Base-by-base conservation (phyloP, 2,329 filamentous ascomycete genomes). In the Aspergillus alliaceus region DNA sequence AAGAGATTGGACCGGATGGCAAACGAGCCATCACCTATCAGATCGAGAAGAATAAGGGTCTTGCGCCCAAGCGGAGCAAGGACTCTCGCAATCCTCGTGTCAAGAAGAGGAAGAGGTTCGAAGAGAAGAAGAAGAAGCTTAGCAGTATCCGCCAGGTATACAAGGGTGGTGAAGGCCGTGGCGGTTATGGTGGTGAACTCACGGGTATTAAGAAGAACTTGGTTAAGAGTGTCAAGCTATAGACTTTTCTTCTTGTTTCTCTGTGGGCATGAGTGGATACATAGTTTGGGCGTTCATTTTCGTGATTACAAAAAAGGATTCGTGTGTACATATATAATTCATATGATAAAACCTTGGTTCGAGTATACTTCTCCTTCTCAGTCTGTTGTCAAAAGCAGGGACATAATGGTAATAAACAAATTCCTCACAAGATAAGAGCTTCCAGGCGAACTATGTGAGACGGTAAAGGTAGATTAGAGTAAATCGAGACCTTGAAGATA, bases 51-150 rank as follows among this genome's bases (percentile, higher is more conserved):
- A 99, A 99, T 79, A 97, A 97, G 84, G 95, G 95, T 31, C 79
- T 99, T 61, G 88, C 91, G 58, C 91, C 93, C 47, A 89, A 90
- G 76, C 84, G 93, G 62, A 96, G 90, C 83, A 98, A 99, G 86
- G 93, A 96, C 67, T 89, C 92, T 57, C 83, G 93, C 62, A 99
- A 99, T 79, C 93, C 95, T 34, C 84, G 95, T 74, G 93, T 98
- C 64, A 99, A 98, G 89, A 98, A 97, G 89, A 87, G 91, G 77
- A 91, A 91, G 86, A 92, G 91, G 86, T 99, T 86, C 75, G 92
- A 96, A 72, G 89, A 92, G 75, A 97, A 96, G 84, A 90, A 93
- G 85, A 98, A 97, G 90, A 97, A 98, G 83, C 78, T 98, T 71
- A 86, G 86, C 69, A 93, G 89, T 72, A 90, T 93, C 80, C 91